phyloP scores from a whole-genome alignment of 164 flowering plant genomes.

The Euptelea pleiosperma region DNA sequence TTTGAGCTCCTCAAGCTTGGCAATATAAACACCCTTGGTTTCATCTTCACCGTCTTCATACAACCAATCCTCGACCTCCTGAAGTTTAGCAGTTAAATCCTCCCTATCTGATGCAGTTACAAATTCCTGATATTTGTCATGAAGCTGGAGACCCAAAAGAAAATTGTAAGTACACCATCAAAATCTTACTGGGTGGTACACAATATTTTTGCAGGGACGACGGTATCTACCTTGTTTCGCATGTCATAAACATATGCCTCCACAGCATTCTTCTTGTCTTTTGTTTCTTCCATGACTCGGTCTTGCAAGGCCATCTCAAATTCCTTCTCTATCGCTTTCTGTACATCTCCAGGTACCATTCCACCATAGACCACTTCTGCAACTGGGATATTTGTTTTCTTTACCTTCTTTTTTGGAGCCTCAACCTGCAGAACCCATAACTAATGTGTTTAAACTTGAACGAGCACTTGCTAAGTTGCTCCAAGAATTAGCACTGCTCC shows the following conservation, averaged over 20 bases:
- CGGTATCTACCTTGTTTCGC: constrained; percentile 89
- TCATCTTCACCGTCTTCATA: constrained; percentile 99
- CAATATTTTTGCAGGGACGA: no score
- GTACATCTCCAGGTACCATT: constrained; percentile 57
- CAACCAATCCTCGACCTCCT: constrained; percentile 90
- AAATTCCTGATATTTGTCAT: constrained; percentile 80
- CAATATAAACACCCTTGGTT: constrained; percentile 92
- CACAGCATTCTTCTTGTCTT: constrained; percentile 92
- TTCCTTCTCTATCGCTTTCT: constrained; percentile 88
- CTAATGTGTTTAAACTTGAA: neutral
- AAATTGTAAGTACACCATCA: neutral
- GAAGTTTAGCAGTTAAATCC: constrained; percentile 57
- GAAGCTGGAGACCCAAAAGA: constrained; percentile 43
- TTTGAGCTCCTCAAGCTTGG: constrained; percentile 94
- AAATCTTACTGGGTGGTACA: no score
- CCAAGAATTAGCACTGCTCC: neutral
- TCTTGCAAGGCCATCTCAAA: constrained; percentile 98
- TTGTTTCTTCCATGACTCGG: constrained; percentile 95
- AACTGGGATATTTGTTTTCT: constrained; percentile 68
- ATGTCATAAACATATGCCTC: constrained; percentile 97
- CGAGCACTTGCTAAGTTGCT: neutral
- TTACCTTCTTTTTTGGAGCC: constrained; percentile 77
- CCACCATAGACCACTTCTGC: constrained; percentile 78
- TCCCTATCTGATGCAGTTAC: constrained; percentile 66
- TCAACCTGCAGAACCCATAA: constrained; percentile 47